phyloP scores from a whole-genome alignment of 2,329 filamentous ascomycete genomes.

The Penicillium hordei region DNA sequence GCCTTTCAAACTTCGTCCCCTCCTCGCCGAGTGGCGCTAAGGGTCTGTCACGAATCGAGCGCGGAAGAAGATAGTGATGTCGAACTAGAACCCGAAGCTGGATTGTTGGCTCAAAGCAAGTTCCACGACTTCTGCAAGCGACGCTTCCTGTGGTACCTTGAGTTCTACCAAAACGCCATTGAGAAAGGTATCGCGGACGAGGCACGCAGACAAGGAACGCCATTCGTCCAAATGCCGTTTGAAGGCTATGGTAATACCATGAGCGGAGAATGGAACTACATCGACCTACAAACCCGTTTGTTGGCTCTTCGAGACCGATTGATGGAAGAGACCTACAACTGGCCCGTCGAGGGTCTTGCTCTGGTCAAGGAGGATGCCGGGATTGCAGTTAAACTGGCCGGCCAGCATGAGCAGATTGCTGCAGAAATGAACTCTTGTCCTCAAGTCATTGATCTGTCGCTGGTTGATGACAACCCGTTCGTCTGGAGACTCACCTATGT shows the following conservation, averaged over 20 bases:
- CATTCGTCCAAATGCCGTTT: constrained; percentile 84
- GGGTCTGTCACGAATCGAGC: constrained; percentile 46
- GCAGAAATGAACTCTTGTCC: constrained; percentile 71
- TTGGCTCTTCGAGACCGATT: constrained; percentile 67
- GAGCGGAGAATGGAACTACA: constrained; percentile 83
- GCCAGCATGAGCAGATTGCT: constrained; percentile 80
- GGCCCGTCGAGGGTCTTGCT: constrained; percentile 68
- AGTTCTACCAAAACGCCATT: constrained; percentile 75
- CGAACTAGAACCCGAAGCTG: neutral
- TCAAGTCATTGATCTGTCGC: constrained; percentile 68
- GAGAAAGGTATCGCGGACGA: constrained; percentile 54
- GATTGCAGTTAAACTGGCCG: constrained; percentile 76
- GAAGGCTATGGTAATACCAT: constrained; percentile 75
- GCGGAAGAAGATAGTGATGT: neutral
- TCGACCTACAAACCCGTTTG: constrained; percentile 68
- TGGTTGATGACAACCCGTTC: constrained; percentile 83
- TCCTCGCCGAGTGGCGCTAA: neutral
- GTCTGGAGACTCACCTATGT: constrained; percentile 88
- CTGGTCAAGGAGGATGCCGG: constrained; percentile 66
- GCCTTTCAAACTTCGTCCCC: constrained; percentile 52
- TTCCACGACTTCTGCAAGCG: constrained; percentile 90
- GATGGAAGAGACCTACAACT: constrained; percentile 68
- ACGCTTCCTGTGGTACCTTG: constrained; percentile 93
- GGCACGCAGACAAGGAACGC: constrained; percentile 62
- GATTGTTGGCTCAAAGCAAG: constrained; percentile 61